Evolutionary conservation across 768 basidiomycete species (phyloP), one percentile per base, ranked within the genome.

Genomic region (Trametes maxima): DNA sequence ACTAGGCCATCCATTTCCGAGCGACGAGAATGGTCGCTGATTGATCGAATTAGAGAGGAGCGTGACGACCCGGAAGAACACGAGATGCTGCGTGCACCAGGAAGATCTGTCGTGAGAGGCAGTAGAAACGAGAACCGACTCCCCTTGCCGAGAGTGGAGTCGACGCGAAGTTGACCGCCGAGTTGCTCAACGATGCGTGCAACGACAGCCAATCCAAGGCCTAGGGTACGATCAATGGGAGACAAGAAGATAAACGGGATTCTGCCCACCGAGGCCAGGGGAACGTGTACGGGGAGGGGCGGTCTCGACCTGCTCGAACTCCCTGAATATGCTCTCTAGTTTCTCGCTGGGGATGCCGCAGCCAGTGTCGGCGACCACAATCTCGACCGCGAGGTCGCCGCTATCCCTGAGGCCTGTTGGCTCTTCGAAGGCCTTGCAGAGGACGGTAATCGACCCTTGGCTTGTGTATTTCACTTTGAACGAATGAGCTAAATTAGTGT

Each of bases 151-250:
- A 84, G 76, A 52, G 82, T 80, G 0, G 89, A 92, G 59, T 92
- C 88, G 3, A 91, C 90, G 6, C 88, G 84, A 2, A 94, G 80
- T 70, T 90, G 90, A 3, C 91, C 92, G 0, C 85, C 87, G 1
- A 92, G 79, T 62, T 90, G 90, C 65, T 88, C 86, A 3, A 92
- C 87, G 43, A 92, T 90, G 16, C 90, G 80, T 0, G 89, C 89
- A 12, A 93, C 91, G 6, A 92, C 88, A 3, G 92, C 91, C 33
- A 92, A 76, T 3, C 91, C 91, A 14, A 93, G 79, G 5, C 90
- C 89, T 79, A 51, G 4, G 14, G 35, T 10, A 19, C 4, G 13
- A 28, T 39, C 3, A 43, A 14, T 3, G 16, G 16, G 16, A n/a
- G 33, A 14, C 21, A 19, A 17, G 7, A 1, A 33, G 3, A 8